A percentile compares a stretch with the other conserved stretches of the same genome.
These are phyloP conservation scores for Emmonsia crescens DNA, from an alignment of 2,329 filamentous ascomycete species.

Conservation along the genomic window DNA sequence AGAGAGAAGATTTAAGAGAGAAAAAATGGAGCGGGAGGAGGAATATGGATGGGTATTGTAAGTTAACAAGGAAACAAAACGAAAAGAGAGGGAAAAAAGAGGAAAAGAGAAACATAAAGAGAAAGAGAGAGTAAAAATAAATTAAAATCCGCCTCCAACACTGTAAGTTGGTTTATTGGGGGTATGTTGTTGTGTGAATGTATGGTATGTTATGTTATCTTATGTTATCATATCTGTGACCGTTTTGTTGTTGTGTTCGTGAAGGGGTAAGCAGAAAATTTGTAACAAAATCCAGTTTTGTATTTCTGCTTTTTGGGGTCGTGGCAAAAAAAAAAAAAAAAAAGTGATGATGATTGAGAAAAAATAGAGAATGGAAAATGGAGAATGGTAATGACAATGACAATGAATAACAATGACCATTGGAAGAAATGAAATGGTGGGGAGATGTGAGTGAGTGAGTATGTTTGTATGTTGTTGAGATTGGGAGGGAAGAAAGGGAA, in stretches of 20 bases:
- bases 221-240: not conserved
- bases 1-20: not conserved
- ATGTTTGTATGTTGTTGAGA: not conserved
- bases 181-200: not conserved
- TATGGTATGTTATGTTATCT: too few relatives aligned
- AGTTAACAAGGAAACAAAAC: not conserved
- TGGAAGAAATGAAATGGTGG: not conserved
- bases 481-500: not conserved
- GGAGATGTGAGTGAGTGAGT: not conserved
- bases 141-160: too few relatives aligned
- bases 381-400: not conserved
- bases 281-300: not conserved
- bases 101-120: not conserved
- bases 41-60: not conserved
- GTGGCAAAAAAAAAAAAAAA: not conserved
- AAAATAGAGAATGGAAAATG: not conserved
- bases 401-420: not conserved
- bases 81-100: not conserved
- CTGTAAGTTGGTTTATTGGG: too few relatives aligned
- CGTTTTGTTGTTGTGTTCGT: not conserved
- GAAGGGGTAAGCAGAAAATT: not conserved
- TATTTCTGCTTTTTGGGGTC: not conserved
- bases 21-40: too few relatives aligned
- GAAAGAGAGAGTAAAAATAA: too few relatives aligned
- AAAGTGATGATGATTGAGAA: not conserved